Conservation (phyloP, 1,284 basidiomycete species). For the Irpex sp. region DNA sequence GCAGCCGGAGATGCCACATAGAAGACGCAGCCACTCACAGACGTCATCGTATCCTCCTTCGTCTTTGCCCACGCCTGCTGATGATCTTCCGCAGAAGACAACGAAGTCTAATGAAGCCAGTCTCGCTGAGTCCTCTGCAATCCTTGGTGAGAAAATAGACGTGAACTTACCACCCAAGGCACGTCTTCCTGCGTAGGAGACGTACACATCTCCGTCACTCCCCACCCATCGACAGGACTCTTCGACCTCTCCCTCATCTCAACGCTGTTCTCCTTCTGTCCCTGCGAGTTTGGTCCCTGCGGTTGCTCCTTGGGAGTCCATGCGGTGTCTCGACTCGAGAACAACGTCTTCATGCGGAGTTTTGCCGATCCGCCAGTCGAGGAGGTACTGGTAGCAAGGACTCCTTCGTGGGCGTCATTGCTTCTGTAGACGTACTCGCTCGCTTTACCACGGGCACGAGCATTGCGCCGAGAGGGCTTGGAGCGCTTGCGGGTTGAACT, state of each 20-base stretch:
- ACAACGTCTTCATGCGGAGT: background rate
- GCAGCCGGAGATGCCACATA: background rate
- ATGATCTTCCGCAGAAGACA: background rate
- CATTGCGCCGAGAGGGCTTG: background rate
- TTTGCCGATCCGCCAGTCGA: background rate
- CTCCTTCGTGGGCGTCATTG: background rate
- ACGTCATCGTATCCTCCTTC: background rate
- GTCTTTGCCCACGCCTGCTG: background rate
- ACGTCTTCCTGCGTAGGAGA: constrained; percentile 5
- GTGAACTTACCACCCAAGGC: background rate
- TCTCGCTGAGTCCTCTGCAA: no score
- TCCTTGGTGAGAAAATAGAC: background rate
- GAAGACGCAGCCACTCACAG: background rate
- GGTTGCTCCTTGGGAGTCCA: background rate
- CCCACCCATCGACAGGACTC: background rate
- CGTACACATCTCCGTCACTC: background rate
- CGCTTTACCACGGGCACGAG: background rate
- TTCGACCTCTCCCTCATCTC: background rate
- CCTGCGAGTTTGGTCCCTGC: no score
- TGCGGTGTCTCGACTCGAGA: background rate
- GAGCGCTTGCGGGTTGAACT: background rate
- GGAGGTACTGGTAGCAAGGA: background rate
- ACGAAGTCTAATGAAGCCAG: background rate
- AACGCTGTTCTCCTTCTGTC: no score
- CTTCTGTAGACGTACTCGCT: background rate